These are phyloP conservation scores for Spizellomyces sp. DNA, from an alignment of 192 early-diverging fungal genomes.

Conservation along the genomic window DNA sequence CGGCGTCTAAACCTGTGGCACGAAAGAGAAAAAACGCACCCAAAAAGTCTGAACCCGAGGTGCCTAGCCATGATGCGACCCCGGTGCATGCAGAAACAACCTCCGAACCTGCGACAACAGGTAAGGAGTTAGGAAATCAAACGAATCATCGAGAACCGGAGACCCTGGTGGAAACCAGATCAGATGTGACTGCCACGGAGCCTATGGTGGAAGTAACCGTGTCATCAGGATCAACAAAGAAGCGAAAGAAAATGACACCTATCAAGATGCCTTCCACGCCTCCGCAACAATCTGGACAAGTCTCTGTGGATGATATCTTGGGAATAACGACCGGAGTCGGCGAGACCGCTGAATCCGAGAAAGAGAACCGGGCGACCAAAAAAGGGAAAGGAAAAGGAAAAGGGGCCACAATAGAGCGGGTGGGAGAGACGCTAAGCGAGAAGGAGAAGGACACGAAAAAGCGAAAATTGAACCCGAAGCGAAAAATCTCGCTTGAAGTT, in stretches of 20 bases:
- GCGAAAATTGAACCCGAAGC: conserved; percentile 7
- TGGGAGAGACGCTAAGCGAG: neutral
- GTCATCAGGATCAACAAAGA: neutral
- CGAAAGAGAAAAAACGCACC: no score
- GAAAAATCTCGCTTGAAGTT: conserved; percentile 2
- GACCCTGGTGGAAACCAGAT: neutral
- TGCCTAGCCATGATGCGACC: no score
- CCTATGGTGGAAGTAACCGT: neutral
- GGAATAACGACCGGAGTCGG: neutral
- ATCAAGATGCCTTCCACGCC: no score
- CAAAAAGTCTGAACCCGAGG: no score
- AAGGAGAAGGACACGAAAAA: conserved; percentile 4
- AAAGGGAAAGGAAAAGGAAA: neutral
- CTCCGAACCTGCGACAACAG: no score
- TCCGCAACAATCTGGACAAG: no score
- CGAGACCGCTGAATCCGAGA: neutral
- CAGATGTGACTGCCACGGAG: neutral
- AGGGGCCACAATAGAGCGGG: neutral
- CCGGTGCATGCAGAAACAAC: no score
- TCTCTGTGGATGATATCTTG: neutral
- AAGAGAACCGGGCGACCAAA: neutral
- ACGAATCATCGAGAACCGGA: neutral
- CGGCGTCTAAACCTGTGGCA: no score
- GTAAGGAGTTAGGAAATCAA: neutral
- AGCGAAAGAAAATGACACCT: no score